phyloP scores from a whole-genome alignment of 140 eudicot genomes.

The Anethum foeniculum region DNA sequence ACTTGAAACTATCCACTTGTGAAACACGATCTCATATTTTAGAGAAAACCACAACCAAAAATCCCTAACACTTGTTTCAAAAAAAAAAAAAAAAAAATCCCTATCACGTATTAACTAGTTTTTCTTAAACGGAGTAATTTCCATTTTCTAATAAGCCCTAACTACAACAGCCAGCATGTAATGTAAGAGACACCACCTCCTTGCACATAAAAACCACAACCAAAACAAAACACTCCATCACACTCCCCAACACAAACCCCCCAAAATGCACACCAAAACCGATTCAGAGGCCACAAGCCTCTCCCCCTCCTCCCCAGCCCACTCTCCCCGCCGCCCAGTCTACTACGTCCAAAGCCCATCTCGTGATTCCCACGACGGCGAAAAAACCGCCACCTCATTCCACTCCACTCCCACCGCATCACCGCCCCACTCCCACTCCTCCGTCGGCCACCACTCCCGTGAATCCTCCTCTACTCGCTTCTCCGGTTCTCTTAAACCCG shows the following conservation, averaged over 20 bases:
- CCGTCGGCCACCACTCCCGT: constrained; percentile 83
- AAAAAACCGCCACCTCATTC: constrained; percentile 53
- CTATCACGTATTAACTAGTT: no score
- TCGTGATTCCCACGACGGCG: constrained; percentile 69
- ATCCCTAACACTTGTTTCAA: no score
- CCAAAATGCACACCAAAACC: constrained; percentile 48
- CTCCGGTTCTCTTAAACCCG: constrained; percentile 71
- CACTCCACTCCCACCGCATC: constrained; percentile 71
- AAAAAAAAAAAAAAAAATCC: no score
- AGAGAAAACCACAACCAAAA: no score
- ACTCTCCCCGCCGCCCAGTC: constrained; percentile 43
- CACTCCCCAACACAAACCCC: background rate
- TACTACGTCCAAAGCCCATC: constrained; percentile 93
- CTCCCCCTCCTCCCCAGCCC: constrained; percentile 33
- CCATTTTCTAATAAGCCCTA: no score
- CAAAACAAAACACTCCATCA: background rate
- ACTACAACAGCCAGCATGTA: background rate
- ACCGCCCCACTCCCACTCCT: constrained; percentile 83
- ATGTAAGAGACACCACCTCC: background rate
- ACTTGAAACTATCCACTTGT: no score
- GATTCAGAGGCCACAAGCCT: constrained; percentile 50
- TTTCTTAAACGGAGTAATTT: no score
- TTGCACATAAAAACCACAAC: background rate
- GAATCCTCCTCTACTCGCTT: constrained; percentile 88
- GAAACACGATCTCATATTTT: no score